phyloP scores from a whole-genome alignment of 2,329 filamentous ascomycete genomes.

The Penicillium verrucosum region DNA sequence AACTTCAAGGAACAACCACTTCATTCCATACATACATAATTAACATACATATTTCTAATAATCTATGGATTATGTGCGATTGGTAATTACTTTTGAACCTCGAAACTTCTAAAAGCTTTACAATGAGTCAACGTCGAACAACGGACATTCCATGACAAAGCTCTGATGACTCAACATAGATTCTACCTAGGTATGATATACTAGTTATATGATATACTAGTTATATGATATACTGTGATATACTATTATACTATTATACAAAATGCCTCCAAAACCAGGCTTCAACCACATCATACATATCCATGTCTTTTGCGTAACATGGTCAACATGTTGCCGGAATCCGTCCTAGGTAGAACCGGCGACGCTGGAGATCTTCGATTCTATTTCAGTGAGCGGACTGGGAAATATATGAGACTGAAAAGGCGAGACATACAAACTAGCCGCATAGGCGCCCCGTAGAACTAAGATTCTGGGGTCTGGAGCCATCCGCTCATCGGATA shows the following conservation, averaged over 20 bases:
- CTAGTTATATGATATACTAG: too few species aligned
- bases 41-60: background rate
- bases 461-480: background rate
- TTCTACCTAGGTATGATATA: too few species aligned
- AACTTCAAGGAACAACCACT: conserved; percentile 6
- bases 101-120: background rate
- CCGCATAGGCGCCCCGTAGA: too few species aligned
- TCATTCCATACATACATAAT: background rate
- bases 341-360: background rate
- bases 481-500: conserved; percentile 45
- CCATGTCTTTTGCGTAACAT: background rate
- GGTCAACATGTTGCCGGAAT: background rate
- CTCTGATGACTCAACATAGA: too few species aligned
- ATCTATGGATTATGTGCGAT: background rate
- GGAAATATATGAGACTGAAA: background rate
- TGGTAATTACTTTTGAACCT: background rate
- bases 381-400: background rate
- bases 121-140: background rate
- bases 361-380: background rate
- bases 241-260: background rate
- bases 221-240: too few species aligned
- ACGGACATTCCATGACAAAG: too few species aligned
- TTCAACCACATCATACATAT: background rate
- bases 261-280: background rate
- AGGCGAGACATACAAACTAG: background rate